Evolutionary conservation across 2,329 filamentous ascomycete species (phyloP), one percentile per base, ranked within the genome.

Genomic region (Cryphonectria naterciae): DNA sequence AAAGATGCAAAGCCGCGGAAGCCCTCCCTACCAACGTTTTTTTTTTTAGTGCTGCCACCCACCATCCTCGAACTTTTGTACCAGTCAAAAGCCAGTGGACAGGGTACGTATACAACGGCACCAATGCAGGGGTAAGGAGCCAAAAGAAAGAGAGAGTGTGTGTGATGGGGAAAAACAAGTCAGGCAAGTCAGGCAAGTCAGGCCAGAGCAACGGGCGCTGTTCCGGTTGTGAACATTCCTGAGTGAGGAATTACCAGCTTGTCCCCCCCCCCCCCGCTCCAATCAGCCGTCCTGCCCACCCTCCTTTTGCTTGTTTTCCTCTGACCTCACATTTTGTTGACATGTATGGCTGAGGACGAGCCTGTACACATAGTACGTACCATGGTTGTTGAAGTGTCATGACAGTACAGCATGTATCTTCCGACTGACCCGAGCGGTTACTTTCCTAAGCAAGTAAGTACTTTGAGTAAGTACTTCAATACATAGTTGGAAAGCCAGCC

Each of bases 231-330:
- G 56, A 52, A 68, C 41, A 68, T 68, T 52, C 67, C 67, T 43
- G 35, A 25, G 41, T 4, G 28, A 61, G 54, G 28, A 39, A 62
- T 68, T 68, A 68, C 66, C 65, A 68, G 17, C 63, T 62, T 15
- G 4, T n/a, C 25, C n/a, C 39, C 32, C 41, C 32, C 41, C 32
- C 2, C 32, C 32, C 32, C 32, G 3, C 28, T 25, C 56, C 56
- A 62, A 49, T 60, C 39, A 68, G 52, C 37, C 17, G 22, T 28
- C 22, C 54, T 49, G 35, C 60, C 22, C 28, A 17, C 35, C 22
- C 56, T 13, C 22, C 46, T 22, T 22, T 22, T 56, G 39, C 28
- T 62, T 35, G 66, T 46, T 62, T 37, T 25, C 25, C 25, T 19
- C 37, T 49, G 56, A 63, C 46, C 39, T 62, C 56, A 68, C 67